These are phyloP conservation scores for Venustampulla echinocandica DNA, from an alignment of 495 filamentous ascomycete species.

Conservation along the genomic window DNA sequence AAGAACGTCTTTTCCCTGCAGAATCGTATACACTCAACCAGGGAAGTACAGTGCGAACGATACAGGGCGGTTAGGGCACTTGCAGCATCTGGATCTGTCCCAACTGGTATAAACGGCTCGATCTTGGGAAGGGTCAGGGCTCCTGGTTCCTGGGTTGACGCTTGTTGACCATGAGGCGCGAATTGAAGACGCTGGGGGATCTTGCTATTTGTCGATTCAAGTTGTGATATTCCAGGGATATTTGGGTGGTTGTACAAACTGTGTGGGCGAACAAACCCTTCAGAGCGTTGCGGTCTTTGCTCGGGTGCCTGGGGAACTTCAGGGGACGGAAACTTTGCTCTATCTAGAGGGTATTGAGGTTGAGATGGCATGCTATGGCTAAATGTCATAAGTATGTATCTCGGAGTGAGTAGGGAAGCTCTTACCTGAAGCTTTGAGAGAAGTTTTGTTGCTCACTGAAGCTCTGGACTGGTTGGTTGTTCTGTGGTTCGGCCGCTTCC, in stretches of 20 bases:
- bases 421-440: conserved; percentile 33
- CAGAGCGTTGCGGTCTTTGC: conserved; percentile 3
- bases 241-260: conserved; percentile 46
- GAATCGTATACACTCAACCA: conserved; percentile 89
- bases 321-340: conserved; percentile 64
- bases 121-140: conserved; percentile 71
- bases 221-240: conserved; percentile 32
- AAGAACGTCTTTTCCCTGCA: conserved; percentile 94
- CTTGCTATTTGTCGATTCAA: conserved; percentile 41
- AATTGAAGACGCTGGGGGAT: conserved; percentile 62
- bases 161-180: conserved; percentile 41
- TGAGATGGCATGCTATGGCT: conserved; percentile 26
- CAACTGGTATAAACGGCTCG: conserved; percentile 59
- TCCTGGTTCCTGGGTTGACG: conserved; percentile 48
- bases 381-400: conserved; percentile 11
- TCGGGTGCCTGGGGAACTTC: conserved; percentile 26
- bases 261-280: conserved; percentile 25
- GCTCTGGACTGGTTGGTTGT: conserved; percentile 27
- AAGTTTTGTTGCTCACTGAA: conserved; percentile 33
- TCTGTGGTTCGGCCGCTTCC: conserved; percentile 32
- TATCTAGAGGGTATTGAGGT: conserved; percentile 49
- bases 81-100: conserved; percentile 75
- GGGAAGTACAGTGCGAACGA: conserved; percentile 84
- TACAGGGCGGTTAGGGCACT: conserved; percentile 78
- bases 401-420: not conserved